Evolutionary conservation across 139 green algal species (phyloP).

Genomic region (Volvox reticuliferus): DNA sequence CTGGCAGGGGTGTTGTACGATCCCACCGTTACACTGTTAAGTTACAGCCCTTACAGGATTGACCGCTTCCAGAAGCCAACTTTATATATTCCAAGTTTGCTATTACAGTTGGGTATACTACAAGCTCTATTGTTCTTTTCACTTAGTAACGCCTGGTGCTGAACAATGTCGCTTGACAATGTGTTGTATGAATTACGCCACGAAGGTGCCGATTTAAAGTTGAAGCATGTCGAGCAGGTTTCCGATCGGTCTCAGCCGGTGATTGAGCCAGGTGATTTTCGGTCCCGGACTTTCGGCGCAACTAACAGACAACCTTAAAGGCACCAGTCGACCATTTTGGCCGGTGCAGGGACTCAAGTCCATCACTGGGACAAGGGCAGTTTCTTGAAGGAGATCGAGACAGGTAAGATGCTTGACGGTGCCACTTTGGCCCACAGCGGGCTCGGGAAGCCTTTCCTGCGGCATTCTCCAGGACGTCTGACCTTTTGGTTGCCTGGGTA

Average conservation of each 20-base stretch:
- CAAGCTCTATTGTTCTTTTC: neutral
- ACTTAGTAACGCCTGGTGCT: neutral
- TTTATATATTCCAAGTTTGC: too few relatives aligned
- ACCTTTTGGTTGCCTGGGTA: too few relatives aligned
- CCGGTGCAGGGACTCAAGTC: neutral
- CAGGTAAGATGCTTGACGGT: neutral
- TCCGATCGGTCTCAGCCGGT: neutral
- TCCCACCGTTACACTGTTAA: too few relatives aligned
- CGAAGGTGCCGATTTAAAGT: neutral
- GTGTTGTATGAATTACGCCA: neutral
- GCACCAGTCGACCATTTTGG: neutral
- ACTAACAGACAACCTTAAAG: constrained; percentile 9
- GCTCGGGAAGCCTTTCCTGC: too few relatives aligned
- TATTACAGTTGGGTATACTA: too few relatives aligned
- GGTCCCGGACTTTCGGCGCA: neutral
- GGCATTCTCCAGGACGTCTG: too few relatives aligned
- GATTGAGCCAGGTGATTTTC: constrained; percentile 10
- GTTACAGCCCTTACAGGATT: too few relatives aligned
- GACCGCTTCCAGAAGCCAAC: too few relatives aligned
- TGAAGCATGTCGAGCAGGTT: constrained; percentile 5
- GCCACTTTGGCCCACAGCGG: neutral
- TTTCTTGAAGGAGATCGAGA: constrained; percentile 4
- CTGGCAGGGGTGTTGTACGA: neutral
- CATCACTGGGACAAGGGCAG: constrained; percentile 12
- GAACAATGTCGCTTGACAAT: constrained; percentile 23